Evolutionary conservation across 2,329 filamentous ascomycete species (phyloP), one percentile per base, ranked within the genome.

Genomic region (Penicillium sp.): DNA sequence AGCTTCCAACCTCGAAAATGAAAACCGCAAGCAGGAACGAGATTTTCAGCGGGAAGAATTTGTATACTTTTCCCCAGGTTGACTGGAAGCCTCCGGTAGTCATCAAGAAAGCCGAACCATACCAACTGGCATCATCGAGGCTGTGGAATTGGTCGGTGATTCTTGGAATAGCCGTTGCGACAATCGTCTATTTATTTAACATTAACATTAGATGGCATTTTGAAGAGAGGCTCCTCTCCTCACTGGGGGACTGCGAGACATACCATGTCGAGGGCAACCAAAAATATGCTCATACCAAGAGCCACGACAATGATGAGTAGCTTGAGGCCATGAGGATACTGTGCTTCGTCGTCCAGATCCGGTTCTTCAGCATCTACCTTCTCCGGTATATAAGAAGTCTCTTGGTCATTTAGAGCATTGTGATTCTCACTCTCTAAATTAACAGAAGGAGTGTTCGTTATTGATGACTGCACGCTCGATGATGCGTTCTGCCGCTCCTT

Each of bases 1-100:
- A 57, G 14, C 65, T 72, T 1, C 76, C 77, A 14, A 74, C n/a
- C 55, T 79, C 75, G 55, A 80, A 80, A 31, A 80, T 58, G 10
- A 72, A 40, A 14, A 79, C 69, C 1, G 68, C 63, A 5, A 63
- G 35, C 1, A 79, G 48, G 53, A 73, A 78, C 0, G 66, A 61
- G 4, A 50, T 42, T 55, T 75, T 76, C 11, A 73, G 45, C 5
- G 61, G 54, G 41, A 67, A 72, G 44, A 65, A 68, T 45, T 67
- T 69, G 61, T 67, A 72, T 4, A 62, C 38, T 44, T 70, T 72
- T 7, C 70, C 73, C 64, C 65, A 74, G 11, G 65, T 61, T 0
- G 65, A 60, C 50, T 74, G 70, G 45, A 70, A 70, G 1, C 66
- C 59, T 4, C 63, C 69, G 2, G 69, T 54, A 0, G 70, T 72